Evolutionary conservation across 2,329 filamentous ascomycete species (phyloP).

Genomic region (Diplodia mutila): DNA sequence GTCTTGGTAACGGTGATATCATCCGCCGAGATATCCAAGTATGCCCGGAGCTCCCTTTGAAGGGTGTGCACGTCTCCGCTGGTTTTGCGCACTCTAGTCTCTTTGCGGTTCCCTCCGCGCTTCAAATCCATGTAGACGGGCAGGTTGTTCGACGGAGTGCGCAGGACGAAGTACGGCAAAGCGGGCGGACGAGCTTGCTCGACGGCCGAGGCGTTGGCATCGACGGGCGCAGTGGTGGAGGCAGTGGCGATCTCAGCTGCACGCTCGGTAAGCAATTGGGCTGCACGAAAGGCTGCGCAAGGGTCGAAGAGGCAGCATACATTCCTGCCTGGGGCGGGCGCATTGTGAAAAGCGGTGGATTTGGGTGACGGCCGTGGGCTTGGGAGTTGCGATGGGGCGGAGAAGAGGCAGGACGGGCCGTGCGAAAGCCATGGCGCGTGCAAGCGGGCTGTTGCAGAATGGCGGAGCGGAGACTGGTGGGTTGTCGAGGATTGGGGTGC

Average conservation of each 20-base stretch:
- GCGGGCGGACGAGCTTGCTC: slow-evolving; percentile 38
- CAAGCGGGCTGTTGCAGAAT: neutral
- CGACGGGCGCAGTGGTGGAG: slow-evolving; percentile 40
- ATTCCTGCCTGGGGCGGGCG: slow-evolving; percentile 9
- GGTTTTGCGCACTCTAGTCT: slow-evolving; percentile 78
- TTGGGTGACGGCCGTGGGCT: slow-evolving; percentile 41
- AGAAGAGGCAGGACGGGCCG: slow-evolving; percentile 45
- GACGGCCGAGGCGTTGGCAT: slow-evolving; percentile 39
- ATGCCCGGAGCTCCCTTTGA: slow-evolving; percentile 63
- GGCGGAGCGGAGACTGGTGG: neutral
- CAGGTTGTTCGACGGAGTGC: slow-evolving; percentile 71
- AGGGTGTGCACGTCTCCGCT: slow-evolving; percentile 71
- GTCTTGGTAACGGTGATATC: slow-evolving; percentile 62
- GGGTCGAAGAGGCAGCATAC: slow-evolving; percentile 29
- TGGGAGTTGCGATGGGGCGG: slow-evolving; percentile 44
- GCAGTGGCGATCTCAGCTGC: slow-evolving; percentile 33
- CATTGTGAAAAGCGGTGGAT: slow-evolving; percentile 46
- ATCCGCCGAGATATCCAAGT: slow-evolving; percentile 60
- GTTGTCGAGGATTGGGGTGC: neutral
- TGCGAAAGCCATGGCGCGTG: slow-evolving; percentile 40
- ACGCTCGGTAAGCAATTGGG: slow-evolving; percentile 23
- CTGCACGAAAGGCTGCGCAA: neutral
- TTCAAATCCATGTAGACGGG: slow-evolving; percentile 77
- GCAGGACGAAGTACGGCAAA: slow-evolving; percentile 70
- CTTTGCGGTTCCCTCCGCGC: slow-evolving; percentile 73